Base-by-base conservation (phyloP, 164 flowering plant genomes). In the Akebia trifoliata region DNA sequence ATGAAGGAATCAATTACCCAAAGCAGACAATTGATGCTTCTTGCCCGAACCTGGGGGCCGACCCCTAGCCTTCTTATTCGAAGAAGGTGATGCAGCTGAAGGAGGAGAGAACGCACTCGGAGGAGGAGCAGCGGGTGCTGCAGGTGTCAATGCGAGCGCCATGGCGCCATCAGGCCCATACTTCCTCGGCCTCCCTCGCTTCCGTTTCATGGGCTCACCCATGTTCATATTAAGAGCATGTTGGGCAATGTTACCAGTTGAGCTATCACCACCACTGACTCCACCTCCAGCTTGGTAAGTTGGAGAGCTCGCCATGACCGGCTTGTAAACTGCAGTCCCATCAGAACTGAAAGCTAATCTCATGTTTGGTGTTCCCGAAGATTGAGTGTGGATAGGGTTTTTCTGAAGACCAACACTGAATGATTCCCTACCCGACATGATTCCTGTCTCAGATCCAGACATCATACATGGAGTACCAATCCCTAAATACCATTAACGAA, bases 101-200 rank as follows among this genome's bases (percentile, higher is more conserved):
- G 59, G 12, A 30, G 72, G 22, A 25, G 69, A 38, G 25, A 57
- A 44, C 32, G 55, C 72, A 7, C 67, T 66, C n/a, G n/a, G n/a
- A 25, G 61, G 12, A n/a, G 63, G 26, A 6, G 61, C 58, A 2
- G 69, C 54, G 10, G 78, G 56, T 4, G 69, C 37, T 0, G 64
- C 39, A 10, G 82, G 65, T 0, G 72, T 28, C 34, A 77, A 50
- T 21, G 70, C 74, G n/a, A 81, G 38, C 1, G 76, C 66, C 80
- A 81, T 74, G 54, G 80, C 36, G 40, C 89, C 82, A 55, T 84
- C 97, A 0, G 87, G 90, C n/a, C 90, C 90, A 14, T 84, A 86
- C 65, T 86, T 85, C 61, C 88, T 76, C 8, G 92, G 94, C 69
- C 92, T 74, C 15, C 92, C 97, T 64, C 97, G 79, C 76, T 82